phyloP scores from a whole-genome alignment of 208 protist genomes.

The Leptomonas seymouri region DNA sequence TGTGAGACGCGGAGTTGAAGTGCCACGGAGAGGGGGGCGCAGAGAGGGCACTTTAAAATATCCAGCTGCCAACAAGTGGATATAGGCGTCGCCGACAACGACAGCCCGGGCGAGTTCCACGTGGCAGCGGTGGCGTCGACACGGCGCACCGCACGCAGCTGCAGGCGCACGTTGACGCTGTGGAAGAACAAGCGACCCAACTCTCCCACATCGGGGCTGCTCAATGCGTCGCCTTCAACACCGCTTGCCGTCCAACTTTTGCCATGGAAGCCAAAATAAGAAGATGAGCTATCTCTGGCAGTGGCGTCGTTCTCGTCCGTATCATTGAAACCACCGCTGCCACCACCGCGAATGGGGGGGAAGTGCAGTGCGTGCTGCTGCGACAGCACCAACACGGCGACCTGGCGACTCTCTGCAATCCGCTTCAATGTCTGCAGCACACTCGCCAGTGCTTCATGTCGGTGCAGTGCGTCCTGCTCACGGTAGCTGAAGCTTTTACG shows the following conservation, averaged over 20 bases:
- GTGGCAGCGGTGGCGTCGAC: not conserved
- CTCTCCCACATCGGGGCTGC: conserved; percentile 21
- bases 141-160: conserved; percentile 21
- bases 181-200: conserved; percentile 70
- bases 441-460: conserved; percentile 45
- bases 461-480: conserved; percentile 44
- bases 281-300: not conserved
- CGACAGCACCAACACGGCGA: conserved; percentile 60
- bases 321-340: not conserved
- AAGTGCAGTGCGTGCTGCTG: conserved; percentile 7
- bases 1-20: conserved; percentile 10
- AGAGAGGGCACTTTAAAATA: conserved; percentile 55
- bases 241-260: not conserved
- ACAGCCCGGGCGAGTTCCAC: conserved; percentile 11
- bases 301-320: not conserved
- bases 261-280: not conserved
- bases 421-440: conserved; percentile 57
- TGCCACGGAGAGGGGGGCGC: conserved; percentile 23
- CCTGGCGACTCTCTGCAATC: conserved; percentile 38
- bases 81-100: not conserved
- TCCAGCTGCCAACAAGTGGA: conserved; percentile 34
- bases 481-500: conserved; percentile 40
- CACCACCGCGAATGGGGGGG: not conserved
- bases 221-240: not conserved
- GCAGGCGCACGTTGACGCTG: conserved; percentile 73